These are phyloP conservation scores for Sarocladium kiliense DNA, from an alignment of 2,329 filamentous ascomycete species.

Conservation along the genomic window DNA sequence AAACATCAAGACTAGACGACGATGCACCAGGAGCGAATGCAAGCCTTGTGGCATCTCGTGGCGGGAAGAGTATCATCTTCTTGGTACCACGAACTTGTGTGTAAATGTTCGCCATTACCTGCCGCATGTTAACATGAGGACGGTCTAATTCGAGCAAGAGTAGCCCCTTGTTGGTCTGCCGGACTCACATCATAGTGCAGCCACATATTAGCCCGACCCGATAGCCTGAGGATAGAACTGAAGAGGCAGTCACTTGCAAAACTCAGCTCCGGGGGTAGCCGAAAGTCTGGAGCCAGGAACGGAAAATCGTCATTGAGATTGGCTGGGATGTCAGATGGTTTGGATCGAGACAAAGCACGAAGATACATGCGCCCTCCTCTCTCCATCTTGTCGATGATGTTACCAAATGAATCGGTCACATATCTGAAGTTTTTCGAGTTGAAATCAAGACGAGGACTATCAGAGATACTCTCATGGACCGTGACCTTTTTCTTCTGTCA, in stretches of 20 bases:
- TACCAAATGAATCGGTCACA: constrained; percentile 58
- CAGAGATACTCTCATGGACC: constrained; percentile 60
- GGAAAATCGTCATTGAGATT: constrained; percentile 68
- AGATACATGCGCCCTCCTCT: constrained; percentile 59
- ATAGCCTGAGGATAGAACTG: constrained; percentile 75
- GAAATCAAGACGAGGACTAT: constrained; percentile 68
- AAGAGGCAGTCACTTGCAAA: constrained; percentile 60
- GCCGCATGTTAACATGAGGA: constrained; percentile 8
- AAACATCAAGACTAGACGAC: constrained; percentile 72
- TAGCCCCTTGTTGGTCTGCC: background rate
- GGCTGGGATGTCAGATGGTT: constrained; percentile 66
- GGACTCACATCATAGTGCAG: constrained; percentile 72
- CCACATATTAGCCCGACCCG: constrained; percentile 81
- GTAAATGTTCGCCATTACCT: constrained; percentile 84
- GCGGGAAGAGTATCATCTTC: constrained; percentile 71
- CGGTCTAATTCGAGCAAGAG: background rate
- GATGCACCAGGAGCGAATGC: constrained; percentile 72
- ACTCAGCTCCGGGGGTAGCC: constrained; percentile 56
- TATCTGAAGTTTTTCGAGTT: constrained; percentile 79
- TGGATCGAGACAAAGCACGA: constrained; percentile 66
- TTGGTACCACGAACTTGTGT: constrained; percentile 74
- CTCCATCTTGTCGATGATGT: constrained; percentile 58
- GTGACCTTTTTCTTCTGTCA: constrained; percentile 47
- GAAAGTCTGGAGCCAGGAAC: constrained; percentile 62
- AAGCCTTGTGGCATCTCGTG: constrained; percentile 64